Conservation (phyloP, 2,329 filamentous ascomycete species). For the Xylariales sp. region DNA sequence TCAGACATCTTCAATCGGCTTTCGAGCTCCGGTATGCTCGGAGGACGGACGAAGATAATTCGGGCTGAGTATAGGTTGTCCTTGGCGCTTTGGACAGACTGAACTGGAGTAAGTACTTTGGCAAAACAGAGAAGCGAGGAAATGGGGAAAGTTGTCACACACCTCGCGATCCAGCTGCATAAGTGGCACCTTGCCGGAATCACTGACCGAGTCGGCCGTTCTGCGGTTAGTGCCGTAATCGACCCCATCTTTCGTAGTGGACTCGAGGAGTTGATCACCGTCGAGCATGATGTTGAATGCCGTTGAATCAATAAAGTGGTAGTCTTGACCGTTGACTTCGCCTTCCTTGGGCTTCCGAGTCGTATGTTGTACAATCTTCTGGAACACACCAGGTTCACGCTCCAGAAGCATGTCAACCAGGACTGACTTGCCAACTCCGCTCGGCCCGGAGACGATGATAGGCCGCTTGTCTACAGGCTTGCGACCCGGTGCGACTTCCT, state of each 20-base stretch:
- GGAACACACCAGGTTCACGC: constrained; percentile 62
- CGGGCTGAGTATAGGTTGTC: constrained; percentile 53
- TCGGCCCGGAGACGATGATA: constrained; percentile 65
- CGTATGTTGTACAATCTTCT: constrained; percentile 50
- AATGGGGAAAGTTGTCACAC: too few species aligned
- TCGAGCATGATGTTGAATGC: constrained; percentile 56
- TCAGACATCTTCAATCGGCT: constrained; percentile 36
- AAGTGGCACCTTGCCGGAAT: constrained; percentile 55
- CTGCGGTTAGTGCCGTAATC: constrained; percentile 55
- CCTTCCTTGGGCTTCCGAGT: constrained; percentile 44
- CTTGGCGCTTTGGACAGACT: constrained; percentile 54
- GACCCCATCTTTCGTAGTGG: constrained; percentile 41
- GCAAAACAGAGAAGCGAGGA: not conserved
- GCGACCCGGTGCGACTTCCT: constrained; percentile 26
- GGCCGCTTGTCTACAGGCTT: constrained; percentile 43
- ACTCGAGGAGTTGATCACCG: constrained; percentile 56
- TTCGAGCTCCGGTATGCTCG: constrained; percentile 33
- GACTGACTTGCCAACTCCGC: constrained; percentile 57
- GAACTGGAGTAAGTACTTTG: not conserved
- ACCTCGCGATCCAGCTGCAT: constrained; percentile 51
- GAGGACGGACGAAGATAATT: constrained; percentile 47
- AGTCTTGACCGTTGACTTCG: constrained; percentile 47
- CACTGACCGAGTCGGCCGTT: constrained; percentile 45
- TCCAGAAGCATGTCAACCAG: constrained; percentile 60
- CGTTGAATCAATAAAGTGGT: constrained; percentile 51